Evolutionary conservation across 1,139 yeast species (phyloP), one percentile per base, ranked within the genome.

Genomic region (Lodderomyces metapsilosis): DNA sequence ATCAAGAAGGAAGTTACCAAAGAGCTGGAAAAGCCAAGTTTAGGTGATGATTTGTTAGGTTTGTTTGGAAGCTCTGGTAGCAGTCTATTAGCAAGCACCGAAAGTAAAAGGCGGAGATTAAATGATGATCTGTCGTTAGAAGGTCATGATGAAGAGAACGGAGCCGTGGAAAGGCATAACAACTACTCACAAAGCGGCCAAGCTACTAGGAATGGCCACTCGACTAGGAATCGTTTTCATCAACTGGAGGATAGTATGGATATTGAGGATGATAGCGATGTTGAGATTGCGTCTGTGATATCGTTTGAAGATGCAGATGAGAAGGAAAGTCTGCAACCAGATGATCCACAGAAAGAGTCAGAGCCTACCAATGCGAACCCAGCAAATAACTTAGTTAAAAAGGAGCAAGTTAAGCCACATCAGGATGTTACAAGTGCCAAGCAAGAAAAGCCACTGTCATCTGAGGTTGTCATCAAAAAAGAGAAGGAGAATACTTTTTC

Each of bases 1-100:
- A 9, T 32, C 24, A 32, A 20, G 16, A 32, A 32, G n/a, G 36
- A 33, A 13, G 17, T 7, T 11, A 15, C 11, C n/a, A 18, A 11
- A 5, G 25, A 33, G n/a, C 12, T 27, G 8, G 7, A 5, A 7
- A n/a, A 6, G 3, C 27, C 24, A 21, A 13, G 16, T 5, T 9
- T 11, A n/a, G 25, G 20, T 11, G 12, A 20, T 33, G 36, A 33
- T 17, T n/a, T 33, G 36, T 23, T 33, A 11, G 36, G 36, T 10
- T 33, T 33, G n/a, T 33, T 33, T 22, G 36, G 36, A 2, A 23
- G 27, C n/a, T 21, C 27, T 33, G n/a, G 36, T 12, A 33, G 36
- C 27, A 21, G 11, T 13, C 11, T 28, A 8, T 28, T 28, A 5
- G 18, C n/a, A 5, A 15, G 15, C 9, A 3, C 18, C 9, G 18